Base-by-base conservation (phyloP, 352 stramenopile genomes). In the Phytopythium ostracodes region DNA sequence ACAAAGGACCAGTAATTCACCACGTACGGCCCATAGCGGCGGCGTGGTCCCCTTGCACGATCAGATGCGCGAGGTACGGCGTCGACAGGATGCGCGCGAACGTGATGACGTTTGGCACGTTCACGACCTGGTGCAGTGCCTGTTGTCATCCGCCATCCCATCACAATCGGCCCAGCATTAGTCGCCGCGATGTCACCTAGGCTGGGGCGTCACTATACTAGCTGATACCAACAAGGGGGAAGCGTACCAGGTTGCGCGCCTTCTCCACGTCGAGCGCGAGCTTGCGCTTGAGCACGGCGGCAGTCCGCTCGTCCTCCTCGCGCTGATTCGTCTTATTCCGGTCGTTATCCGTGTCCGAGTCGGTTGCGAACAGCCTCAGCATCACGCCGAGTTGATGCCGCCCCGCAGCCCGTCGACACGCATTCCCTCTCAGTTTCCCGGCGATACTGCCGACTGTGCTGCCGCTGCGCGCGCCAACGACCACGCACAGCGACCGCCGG, bases 31-130 rank as follows among this genome's bases (percentile, higher is more conserved):
- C 83, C 25, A 91, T 83, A 0, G 85, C 85, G 40, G 72, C 72
- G n/a, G 71, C 70, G 66, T 91, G 76, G 59, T 86, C 74, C 54
- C 78, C 83, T 60, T 88, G 68, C 42, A 86, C 65, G 63, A 94
- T 91, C 52, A 92, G 65, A 62, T 88, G 81, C 31, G 78, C 77
- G 20, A 94, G 64, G 60, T 92, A 94, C 2, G 85, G 85, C 42
- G 85, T 94, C 54, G 81, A 71, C 36, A 88, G 44, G 66, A 94
- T 92, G 36, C 85, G 72, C 10, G 83, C 76, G 31, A 88, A 73
- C n/a, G 85, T 94, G 61, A 94, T 92, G 20, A 84, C 65, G 51
- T 94, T 94, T 11, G 85, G 83, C 33, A 91, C 72, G 50, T 91
- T 94, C 54, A 91, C 56, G 7, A 93, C 72, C 70, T 91, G 79